Conservation (phyloP, 1,139 yeast species). For the Suhomyces bokatorum region DNA sequence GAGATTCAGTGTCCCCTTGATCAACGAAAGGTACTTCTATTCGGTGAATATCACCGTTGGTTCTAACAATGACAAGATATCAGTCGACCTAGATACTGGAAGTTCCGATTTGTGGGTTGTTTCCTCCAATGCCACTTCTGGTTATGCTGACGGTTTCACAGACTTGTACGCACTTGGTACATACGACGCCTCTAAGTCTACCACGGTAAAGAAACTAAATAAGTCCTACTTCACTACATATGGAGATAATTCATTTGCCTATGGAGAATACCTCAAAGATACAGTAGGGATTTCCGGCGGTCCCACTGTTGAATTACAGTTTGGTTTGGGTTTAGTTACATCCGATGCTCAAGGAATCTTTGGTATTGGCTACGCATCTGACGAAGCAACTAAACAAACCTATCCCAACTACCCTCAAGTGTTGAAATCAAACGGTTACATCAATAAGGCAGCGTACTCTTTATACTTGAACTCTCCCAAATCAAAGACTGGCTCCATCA, state of each 20-base stretch:
- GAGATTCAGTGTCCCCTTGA: constrained; percentile 8
- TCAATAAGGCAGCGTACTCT: constrained; percentile 23
- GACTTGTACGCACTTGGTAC: constrained; percentile 14
- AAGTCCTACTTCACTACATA: constrained; percentile 10
- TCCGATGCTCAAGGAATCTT: constrained; percentile 17
- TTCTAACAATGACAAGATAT: constrained; percentile 13
- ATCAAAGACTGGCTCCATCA: constrained; percentile 23
- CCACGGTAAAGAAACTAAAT: constrained; percentile 4
- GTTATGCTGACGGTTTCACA: constrained; percentile 6
- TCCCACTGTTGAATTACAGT: constrained; percentile 13
- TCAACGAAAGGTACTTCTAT: constrained; percentile 17
- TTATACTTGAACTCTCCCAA: constrained; percentile 20
- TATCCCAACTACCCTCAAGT: constrained; percentile 24
- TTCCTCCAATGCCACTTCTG: constrained; percentile 14
- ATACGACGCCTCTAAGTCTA: constrained; percentile 15
- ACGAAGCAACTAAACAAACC: constrained; percentile 11
- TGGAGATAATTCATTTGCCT: constrained; percentile 13
- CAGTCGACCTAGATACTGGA: constrained; percentile 23
- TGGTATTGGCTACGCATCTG: constrained; percentile 20
- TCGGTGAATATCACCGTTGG: constrained; percentile 16
- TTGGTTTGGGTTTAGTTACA: constrained; percentile 18
- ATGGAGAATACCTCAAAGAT: constrained; percentile 12
- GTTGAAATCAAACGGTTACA: constrained; percentile 21
- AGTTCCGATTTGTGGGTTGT: constrained; percentile 24
- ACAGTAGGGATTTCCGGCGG: constrained; percentile 9